Conservation (phyloP, 148 eudicot genomes). For the Silene conica region DNA sequence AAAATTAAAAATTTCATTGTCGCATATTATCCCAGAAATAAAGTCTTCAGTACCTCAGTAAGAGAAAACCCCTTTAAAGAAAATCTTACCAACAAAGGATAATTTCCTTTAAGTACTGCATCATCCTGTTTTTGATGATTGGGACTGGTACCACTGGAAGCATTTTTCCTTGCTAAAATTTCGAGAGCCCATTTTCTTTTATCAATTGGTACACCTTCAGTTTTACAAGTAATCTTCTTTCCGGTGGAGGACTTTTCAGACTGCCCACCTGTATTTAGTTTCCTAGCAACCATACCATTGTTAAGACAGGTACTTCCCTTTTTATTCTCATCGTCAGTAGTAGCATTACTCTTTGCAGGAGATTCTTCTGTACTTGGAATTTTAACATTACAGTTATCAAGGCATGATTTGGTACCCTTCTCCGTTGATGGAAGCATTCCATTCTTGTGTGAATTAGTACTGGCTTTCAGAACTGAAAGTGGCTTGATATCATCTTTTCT, state of each 20-base stretch:
- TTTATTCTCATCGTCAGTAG: slow-evolving; percentile 29
- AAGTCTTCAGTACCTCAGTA: not conserved
- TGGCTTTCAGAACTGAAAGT: slow-evolving; percentile 48
- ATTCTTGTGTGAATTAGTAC: slow-evolving; percentile 30
- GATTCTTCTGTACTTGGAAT: slow-evolving; percentile 22
- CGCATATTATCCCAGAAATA: slow-evolving; percentile 6
- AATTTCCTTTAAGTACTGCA: slow-evolving; percentile 57
- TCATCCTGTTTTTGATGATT: slow-evolving; percentile 48
- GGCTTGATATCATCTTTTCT: slow-evolving; percentile 77
- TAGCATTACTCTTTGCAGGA: slow-evolving; percentile 21
- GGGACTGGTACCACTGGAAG: slow-evolving; percentile 34
- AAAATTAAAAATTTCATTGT: slow-evolving; percentile 1
- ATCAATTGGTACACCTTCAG: slow-evolving; percentile 46
- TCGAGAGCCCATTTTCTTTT: slow-evolving; percentile 91
- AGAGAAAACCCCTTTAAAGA: slow-evolving; percentile 12
- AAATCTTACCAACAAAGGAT: slow-evolving; percentile 62
- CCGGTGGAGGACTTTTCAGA: slow-evolving; percentile 30
- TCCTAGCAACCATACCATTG: slow-evolving; percentile 31
- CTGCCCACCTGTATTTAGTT: slow-evolving; percentile 25
- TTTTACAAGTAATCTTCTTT: slow-evolving; percentile 36
- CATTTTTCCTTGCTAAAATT: slow-evolving; percentile 80
- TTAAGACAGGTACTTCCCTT: slow-evolving; percentile 26
- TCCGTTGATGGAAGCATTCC: slow-evolving; percentile 26
- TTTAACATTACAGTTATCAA: slow-evolving; percentile 21
- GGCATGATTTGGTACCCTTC: slow-evolving; percentile 21